Evolutionary conservation across 2,329 filamentous ascomycete species (phyloP).

Genomic region (Neopestalotiopsis clavispora): DNA sequence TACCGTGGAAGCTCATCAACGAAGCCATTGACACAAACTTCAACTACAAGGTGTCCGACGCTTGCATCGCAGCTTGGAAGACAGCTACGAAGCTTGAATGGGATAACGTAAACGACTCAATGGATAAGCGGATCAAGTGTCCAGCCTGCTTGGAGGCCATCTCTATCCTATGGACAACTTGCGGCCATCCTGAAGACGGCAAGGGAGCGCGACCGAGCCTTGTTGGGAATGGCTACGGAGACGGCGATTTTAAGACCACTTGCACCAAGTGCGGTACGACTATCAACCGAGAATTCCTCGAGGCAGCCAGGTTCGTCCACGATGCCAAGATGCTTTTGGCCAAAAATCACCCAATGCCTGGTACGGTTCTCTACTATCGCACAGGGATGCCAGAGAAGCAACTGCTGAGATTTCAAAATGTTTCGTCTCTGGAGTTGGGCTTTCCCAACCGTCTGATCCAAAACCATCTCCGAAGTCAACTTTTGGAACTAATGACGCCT

Average conservation of each 20-base stretch:
- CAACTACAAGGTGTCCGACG: conserved; percentile 54
- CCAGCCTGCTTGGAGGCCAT: conserved; percentile 53
- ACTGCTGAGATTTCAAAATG: conserved; percentile 26
- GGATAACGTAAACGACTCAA: conserved; percentile 61
- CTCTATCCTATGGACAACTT: conserved; percentile 65
- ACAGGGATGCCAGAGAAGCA: conserved; percentile 52
- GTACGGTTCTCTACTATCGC: conserved; percentile 64
- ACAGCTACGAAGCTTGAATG: conserved; percentile 55
- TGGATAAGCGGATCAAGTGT: conserved; percentile 56
- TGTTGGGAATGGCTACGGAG: conserved; percentile 63
- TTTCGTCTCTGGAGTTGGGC: conserved; percentile 38
- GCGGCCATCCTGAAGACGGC: conserved; percentile 40
- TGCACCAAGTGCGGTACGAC: conserved; percentile 57
- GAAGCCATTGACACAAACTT: conserved; percentile 63
- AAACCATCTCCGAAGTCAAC: conserved; percentile 44
- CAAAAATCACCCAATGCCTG: conserved; percentile 63
- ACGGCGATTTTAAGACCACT: conserved; percentile 52
- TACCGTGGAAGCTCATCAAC: conserved; percentile 70
- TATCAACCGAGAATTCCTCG: conserved; percentile 63
- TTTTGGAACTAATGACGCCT: conserved; percentile 45
- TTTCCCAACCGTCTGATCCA: conserved; percentile 66
- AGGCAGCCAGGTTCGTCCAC: conserved; percentile 63
- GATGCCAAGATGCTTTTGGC: conserved; percentile 57
- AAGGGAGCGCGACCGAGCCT: conserved; percentile 40
- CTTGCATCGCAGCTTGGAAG: conserved; percentile 53